phyloP scores from a whole-genome alignment of 2,329 filamentous ascomycete genomes.

The Nemania abortiva region DNA sequence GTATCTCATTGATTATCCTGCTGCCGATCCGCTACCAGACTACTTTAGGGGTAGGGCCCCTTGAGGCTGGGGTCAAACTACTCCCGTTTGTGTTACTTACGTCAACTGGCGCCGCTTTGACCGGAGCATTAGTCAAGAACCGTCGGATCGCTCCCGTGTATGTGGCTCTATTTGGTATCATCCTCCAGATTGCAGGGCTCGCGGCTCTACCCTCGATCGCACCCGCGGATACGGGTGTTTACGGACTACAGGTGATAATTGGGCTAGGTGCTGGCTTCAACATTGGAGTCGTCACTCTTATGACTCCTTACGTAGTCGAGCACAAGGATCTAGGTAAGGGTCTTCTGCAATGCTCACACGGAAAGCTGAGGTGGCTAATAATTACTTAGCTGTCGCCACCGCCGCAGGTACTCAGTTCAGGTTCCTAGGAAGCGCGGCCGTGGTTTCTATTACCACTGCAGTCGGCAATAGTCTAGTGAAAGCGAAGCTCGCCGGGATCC shows the following conservation, averaged over 20 bases:
- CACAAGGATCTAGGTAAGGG: slow-evolving; percentile 37
- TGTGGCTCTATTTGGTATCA: slow-evolving; percentile 20
- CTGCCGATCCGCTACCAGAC: slow-evolving; percentile 40
- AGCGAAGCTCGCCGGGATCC: slow-evolving; percentile 16
- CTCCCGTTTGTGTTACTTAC: slow-evolving; percentile 33
- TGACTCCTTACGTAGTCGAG: slow-evolving; percentile 38
- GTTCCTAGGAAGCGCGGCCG: slow-evolving; percentile 38
- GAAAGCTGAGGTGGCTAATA: not conserved
- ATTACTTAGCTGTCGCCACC: slow-evolving; percentile 32
- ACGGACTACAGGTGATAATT: slow-evolving; percentile 36
- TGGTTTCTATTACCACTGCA: slow-evolving; percentile 39
- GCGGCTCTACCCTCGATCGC: slow-evolving; percentile 24
- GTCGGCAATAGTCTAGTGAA: slow-evolving; percentile 37
- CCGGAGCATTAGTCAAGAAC: slow-evolving; percentile 26
- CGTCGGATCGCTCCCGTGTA: slow-evolving; percentile 34
- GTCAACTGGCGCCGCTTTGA: slow-evolving; percentile 30
- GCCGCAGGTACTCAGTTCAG: slow-evolving; percentile 39
- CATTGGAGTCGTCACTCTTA: slow-evolving; percentile 35
- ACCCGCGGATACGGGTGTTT: slow-evolving; percentile 23
- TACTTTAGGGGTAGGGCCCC: slow-evolving; percentile 31
- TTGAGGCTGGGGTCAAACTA: slow-evolving; percentile 36
- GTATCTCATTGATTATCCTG: slow-evolving; percentile 36
- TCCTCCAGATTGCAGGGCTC: slow-evolving; percentile 36
- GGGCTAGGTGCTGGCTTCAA: slow-evolving; percentile 35
- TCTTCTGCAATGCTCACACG: too few species aligned